A percentile compares a stretch with the other conserved stretches of the same genome.
Evolutionary conservation across 2,329 filamentous ascomycete genomes (phyloP).

Genomic region (Coniochaeta sp.): DNA sequence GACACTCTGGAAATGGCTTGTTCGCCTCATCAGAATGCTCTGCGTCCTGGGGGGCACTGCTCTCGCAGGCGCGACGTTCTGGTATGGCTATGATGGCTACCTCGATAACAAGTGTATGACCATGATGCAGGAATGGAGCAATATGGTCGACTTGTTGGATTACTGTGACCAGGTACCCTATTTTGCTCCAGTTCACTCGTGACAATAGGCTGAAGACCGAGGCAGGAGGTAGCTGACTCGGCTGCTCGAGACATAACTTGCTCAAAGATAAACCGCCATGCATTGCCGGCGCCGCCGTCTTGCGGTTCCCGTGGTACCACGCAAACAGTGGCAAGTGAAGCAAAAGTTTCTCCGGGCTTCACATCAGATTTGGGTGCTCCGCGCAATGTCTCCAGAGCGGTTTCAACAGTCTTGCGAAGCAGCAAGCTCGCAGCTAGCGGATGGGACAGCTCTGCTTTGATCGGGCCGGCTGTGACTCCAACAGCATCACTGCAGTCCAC

Average conservation of each 20-base stretch:
- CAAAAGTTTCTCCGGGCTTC: background rate
- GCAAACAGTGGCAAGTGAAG: background rate
- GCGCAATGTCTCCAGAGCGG: background rate
- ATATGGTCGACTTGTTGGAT: background rate
- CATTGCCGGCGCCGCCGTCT: background rate
- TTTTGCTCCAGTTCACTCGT: background rate
- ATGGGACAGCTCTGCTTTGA: background rate
- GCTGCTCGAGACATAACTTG: background rate
- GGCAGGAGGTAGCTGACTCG: background rate
- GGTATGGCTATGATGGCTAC: background rate
- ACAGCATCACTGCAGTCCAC: background rate
- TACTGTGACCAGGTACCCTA: background rate
- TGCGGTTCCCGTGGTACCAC: background rate
- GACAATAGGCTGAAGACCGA: background rate
- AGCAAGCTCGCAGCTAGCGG: background rate
- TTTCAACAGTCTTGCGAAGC: background rate
- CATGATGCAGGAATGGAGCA: background rate
- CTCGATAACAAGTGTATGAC: background rate
- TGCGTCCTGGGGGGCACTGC: background rate
- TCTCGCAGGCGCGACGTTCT: background rate
- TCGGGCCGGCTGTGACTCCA: background rate
- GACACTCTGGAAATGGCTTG: background rate
- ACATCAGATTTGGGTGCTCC: background rate
- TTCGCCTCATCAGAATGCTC: background rate
- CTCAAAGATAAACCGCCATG: background rate